Base-by-base conservation (phyloP, 495 filamentous ascomycete genomes). In the Corynascus novoguineensis region DNA sequence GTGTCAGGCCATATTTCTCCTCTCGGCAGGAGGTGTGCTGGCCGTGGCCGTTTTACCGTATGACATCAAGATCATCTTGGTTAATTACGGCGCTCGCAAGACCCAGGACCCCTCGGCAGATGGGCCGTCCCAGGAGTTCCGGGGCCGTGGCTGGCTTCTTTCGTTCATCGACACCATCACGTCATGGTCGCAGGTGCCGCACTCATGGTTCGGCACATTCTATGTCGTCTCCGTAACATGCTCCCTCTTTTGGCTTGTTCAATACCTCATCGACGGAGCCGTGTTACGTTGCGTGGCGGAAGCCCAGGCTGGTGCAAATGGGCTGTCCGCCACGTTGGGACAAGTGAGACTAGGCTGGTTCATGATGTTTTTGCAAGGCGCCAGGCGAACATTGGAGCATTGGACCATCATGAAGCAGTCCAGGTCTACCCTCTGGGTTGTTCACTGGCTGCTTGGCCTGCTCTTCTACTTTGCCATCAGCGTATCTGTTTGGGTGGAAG, bases 121-220 rank as follows among this genome's bases (percentile, higher is more conserved):
- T 11, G 14, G 11, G 2, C 22, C 60, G 10, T 24, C 19, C 17
- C 15, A 19, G 5, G n/a, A 35, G 51, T 3, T n/a, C 19, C 17
- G 34, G n/a, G 45, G n/a, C 32, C 14, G 55, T 12, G 56, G 61
- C 31, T 44, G 49, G 34, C 48, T 75, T n/a, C 24, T 69, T 46
- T 44, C 53, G 5, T 32, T 71, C 29, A 40, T 77, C 44, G 63
- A 56, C 32, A 53, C 60, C 38, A 51, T 65, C 24, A 74, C 68
- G 6, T 73, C 71, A 34, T 65, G 56, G 40, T 69, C 65, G 53
- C 76, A 75, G 64, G 87, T 97, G 11, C 91, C 95, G 4, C 93
- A 97, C 68, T 74, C 78, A 50, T 98, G 85, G 78, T 98, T 98
- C 72, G 78, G 73, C 8, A 86, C 91, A 54, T 98, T 96, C 71